These are phyloP conservation scores for Glaciozyma antarctica DNA, from an alignment of 768 basidiomycete species.

Conservation along the genomic window DNA sequence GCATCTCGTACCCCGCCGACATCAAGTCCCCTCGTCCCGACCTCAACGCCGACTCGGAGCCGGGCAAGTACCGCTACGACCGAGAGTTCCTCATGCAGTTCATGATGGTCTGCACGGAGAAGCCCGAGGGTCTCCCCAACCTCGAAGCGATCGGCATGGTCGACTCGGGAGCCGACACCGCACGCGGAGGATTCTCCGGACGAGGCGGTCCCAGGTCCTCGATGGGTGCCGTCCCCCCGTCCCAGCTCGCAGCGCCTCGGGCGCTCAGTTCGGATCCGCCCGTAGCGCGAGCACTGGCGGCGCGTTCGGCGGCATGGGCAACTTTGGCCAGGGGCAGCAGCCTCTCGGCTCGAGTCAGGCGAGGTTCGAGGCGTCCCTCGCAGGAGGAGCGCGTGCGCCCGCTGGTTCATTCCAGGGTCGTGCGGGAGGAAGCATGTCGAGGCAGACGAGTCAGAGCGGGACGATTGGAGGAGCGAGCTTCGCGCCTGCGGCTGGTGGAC, in stretches of 20 bases:
- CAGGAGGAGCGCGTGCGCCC: conserved; percentile 1
- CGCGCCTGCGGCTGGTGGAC: conserved; percentile 32
- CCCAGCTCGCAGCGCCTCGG: conserved; percentile 6
- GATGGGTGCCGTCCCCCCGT: conserved; percentile 25
- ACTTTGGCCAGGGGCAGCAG: conserved; percentile 24
- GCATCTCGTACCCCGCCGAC: conserved; percentile 71
- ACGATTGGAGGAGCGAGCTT: conserved; percentile 35
- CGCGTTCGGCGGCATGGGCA: conserved; percentile 35
- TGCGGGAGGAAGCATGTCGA: conserved; percentile 25
- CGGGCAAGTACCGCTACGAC: conserved; percentile 94
- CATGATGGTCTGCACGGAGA: conserved; percentile 88
- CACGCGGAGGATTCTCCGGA: conserved; percentile 28
- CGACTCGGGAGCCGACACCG: conserved; percentile 36
- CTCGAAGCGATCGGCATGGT: conserved; percentile 87
- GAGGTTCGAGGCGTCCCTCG: conserved; percentile 30
- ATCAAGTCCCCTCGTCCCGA: conserved; percentile 71
- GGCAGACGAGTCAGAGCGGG: conserved; percentile 36
- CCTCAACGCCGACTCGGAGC: conserved; percentile 70
- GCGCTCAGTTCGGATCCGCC: neutral
- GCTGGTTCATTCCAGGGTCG: conserved; percentile 22
- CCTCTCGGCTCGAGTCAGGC: conserved; percentile 22
- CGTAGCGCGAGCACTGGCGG: conserved; percentile 13
- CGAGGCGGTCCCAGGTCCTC: conserved; percentile 9
- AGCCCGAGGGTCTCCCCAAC: conserved; percentile 78
- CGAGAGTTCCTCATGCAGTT: conserved; percentile 96